Conservation (phyloP, 108 stramenopile genomes). For the Hondaea fermentalgiana region DNA sequence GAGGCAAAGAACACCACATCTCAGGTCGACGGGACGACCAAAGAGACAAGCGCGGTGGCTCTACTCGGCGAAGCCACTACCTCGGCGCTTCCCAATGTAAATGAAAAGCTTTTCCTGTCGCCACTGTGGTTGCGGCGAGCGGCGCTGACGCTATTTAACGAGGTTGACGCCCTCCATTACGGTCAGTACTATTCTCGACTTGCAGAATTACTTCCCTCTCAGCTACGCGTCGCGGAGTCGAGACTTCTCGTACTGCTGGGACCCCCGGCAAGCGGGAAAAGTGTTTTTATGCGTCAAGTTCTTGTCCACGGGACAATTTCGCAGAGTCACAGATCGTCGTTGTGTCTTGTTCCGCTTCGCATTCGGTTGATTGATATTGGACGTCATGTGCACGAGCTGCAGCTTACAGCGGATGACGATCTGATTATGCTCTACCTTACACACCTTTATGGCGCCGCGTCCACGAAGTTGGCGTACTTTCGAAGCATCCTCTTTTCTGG, state of each 20-base stretch:
- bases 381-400: not conserved
- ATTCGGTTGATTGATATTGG: not conserved
- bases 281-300: not conserved
- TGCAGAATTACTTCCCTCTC: not conserved
- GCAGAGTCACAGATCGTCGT: not conserved
- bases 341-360: not conserved
- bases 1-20: no score
- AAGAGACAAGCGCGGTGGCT: no score
- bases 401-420: not conserved
- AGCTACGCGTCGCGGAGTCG: not conserved
- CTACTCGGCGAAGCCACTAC: no score
- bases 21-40: no score
- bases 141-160: not conserved
- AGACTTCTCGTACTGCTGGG: not conserved
- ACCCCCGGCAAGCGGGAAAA: not conserved
- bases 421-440: not conserved
- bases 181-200: not conserved
- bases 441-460: not conserved
- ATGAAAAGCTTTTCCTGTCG: no score
- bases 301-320: not conserved
- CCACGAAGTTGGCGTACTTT: not conserved
- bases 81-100: no score
- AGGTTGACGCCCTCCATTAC: no score
- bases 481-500: not conserved
- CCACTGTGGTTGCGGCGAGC: not conserved